Evolutionary conservation across 1,284 basidiomycete species (phyloP).

Genomic region (Gomphus sp.): DNA sequence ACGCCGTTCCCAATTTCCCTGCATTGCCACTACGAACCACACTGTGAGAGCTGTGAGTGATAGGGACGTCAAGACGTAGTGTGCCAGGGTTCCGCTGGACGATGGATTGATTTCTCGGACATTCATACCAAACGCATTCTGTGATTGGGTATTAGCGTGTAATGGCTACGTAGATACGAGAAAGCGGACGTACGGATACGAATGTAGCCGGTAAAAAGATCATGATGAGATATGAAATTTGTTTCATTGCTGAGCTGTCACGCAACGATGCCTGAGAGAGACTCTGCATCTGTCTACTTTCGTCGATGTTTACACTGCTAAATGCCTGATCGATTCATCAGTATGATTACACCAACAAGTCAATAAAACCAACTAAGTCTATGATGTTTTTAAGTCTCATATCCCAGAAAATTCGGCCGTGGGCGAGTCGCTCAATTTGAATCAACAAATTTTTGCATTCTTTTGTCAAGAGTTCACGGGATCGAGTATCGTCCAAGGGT

Average conservation of each 20-base stretch:
- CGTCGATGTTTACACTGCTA: slow-evolving; percentile 11
- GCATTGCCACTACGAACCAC: slow-evolving; percentile 11
- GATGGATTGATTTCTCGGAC: not conserved
- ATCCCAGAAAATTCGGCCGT: slow-evolving; percentile 5
- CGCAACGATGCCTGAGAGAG: slow-evolving; percentile 4
- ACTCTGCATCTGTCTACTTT: slow-evolving; percentile 9
- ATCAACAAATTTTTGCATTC: slow-evolving; percentile 17
- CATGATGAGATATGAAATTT: slow-evolving; percentile 12
- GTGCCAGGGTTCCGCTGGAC: slow-evolving; percentile 6
- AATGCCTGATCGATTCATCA: not conserved
- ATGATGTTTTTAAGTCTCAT: slow-evolving; percentile 24
- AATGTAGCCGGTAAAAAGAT: slow-evolving; percentile 10
- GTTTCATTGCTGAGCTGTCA: slow-evolving; percentile 10
- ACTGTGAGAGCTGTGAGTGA: slow-evolving; percentile 6
- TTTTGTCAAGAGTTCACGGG: slow-evolving; percentile 24
- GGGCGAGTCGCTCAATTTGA: slow-evolving; percentile 7
- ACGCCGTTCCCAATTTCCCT: not conserved
- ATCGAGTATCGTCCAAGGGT: slow-evolving; percentile 19
- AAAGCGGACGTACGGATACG: slow-evolving; percentile 3
- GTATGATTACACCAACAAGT: slow-evolving; percentile 13
- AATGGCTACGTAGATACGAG: too few relatives aligned
- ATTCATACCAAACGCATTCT: slow-evolving; percentile 11
- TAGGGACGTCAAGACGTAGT: slow-evolving; percentile 6
- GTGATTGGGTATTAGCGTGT: not conserved
- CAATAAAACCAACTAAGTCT: slow-evolving; percentile 31